Base-by-base conservation (phyloP, 106 monocot genomes). In the Gastrodia elata region DNA sequence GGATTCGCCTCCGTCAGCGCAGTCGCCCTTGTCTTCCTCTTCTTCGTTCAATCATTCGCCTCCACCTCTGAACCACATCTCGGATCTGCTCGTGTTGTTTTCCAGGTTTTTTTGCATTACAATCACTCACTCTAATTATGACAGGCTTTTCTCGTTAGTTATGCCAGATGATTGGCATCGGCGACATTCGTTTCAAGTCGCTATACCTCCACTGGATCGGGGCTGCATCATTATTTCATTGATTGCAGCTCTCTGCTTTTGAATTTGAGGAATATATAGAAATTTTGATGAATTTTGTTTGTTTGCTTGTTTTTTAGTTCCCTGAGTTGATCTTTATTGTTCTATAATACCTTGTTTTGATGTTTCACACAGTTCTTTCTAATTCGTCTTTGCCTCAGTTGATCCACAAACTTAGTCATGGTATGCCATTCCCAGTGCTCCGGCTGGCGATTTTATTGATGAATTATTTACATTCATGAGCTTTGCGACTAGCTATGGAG, bases 81-180 rank as follows among this genome's bases (percentile, higher is more conserved):
- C 68, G 94, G 91, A 78, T 88, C 90, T 20, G 82, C 80, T 77
- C 94, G 94, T 70, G 94, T 91, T 56, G 91, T 94, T 69, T 94
- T 94, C 74, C 94, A 94, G 94, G 94, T 94, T 56, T 61, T 0
- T 10, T 32, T 61, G 61, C 32, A 61, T 13, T 37, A 37, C 38
- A 20, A 34, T 20, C 7, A n/a, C 37, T 67, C 36, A 67, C 34
- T 67, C 6, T 37, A 10, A 5, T 24, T 35, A 13, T 33, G 18
- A 0, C 35, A 32, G 30, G 34, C 16, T 65, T 58, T 65, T 65
- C 16, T 2, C 15, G 15, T 33, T 35, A 35, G 35, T 14, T 65
- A 35, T 16, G 35, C 30, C 15, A 35, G 65, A 34, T 34, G 65
- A 13, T 2, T 24, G 32, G 65, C 35, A 34, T 65, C 13, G 15